A percentile compares a stretch with the other conserved stretches of the same genome.
Evolutionary conservation across 2,329 filamentous ascomycete species (phyloP).

Genomic region (Fonsecaea multimorphosa): DNA sequence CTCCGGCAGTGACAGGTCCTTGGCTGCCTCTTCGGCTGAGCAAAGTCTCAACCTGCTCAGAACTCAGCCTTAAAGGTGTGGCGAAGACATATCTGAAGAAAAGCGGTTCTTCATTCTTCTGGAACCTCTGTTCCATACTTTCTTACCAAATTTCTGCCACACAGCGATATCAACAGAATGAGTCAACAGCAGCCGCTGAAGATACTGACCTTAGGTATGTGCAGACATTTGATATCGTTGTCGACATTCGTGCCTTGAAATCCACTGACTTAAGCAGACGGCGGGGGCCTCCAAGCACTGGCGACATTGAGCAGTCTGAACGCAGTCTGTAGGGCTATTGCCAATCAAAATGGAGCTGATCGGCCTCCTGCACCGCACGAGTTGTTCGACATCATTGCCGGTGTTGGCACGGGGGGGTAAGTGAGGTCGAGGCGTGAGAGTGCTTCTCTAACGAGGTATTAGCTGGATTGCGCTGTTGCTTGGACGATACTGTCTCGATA

Average conservation of each 20-base stretch:
- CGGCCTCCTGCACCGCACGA: constrained; percentile 29
- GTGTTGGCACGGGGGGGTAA: constrained; percentile 33
- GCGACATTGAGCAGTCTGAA: constrained; percentile 33
- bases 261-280: constrained; percentile 22
- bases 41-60: neutral
- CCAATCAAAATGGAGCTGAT: constrained; percentile 25
- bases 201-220: constrained; percentile 33
- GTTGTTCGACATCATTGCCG: constrained; percentile 34
- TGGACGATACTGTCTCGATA: constrained; percentile 34
- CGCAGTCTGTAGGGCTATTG: constrained; percentile 31
- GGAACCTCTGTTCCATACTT: neutral
- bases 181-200: constrained; percentile 24
- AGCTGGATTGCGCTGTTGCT: constrained; percentile 34
- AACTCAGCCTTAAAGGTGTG: neutral
- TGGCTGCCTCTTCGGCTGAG: neutral
- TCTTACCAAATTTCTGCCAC: neutral
- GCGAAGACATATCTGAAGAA: neutral
- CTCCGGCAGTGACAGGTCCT: neutral
- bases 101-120: neutral
- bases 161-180: constrained; percentile 11
- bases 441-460: neutral
- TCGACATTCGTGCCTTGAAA: neutral
- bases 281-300: constrained; percentile 34
- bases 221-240: neutral
- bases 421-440: constrained; percentile 1